phyloP scores from a whole-genome alignment of 2,329 filamentous ascomycete genomes.

The Penicillium fuscoglaucum region DNA sequence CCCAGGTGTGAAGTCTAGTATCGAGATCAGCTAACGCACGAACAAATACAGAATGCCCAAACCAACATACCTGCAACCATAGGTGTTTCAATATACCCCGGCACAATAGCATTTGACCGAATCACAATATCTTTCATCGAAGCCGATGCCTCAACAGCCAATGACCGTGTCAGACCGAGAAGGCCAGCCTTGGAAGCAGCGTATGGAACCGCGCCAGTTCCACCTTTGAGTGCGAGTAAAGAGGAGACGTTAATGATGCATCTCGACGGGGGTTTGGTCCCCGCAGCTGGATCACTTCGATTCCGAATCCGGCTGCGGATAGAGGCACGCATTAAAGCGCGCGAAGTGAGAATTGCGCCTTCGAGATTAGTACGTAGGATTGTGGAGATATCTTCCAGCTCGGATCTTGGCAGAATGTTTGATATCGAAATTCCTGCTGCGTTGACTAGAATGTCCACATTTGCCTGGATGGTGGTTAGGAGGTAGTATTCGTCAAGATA shows the following conservation, averaged over 20 bases:
- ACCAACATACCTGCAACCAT: conserved; percentile 67
- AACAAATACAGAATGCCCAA: background rate
- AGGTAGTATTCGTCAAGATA: accelerated
- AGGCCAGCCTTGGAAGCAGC: conserved; percentile 80
- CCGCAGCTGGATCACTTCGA: conserved; percentile 34
- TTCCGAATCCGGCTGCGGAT: conserved; percentile 34
- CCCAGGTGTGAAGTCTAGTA: conserved; percentile 44
- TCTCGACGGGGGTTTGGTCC: conserved; percentile 58
- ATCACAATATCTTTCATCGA: conserved; percentile 64
- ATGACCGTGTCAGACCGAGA: conserved; percentile 55
- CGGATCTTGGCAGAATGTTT: conserved; percentile 60
- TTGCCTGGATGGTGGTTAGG: conserved; percentile 24
- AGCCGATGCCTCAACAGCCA: conserved; percentile 36
- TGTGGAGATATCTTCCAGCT: conserved; percentile 52
- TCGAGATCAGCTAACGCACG: background rate
- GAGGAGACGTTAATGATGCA: conserved; percentile 83
- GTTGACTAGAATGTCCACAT: conserved; percentile 68
- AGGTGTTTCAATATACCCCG: conserved; percentile 77
- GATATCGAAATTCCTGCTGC: conserved; percentile 72
- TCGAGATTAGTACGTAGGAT: conserved; percentile 70
- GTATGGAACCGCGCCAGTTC: conserved; percentile 70
- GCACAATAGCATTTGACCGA: conserved; percentile 76
- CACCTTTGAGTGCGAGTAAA: conserved; percentile 68
- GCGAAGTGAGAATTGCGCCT: conserved; percentile 44
- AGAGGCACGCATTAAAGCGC: conserved; percentile 38